Evolutionary conservation across 2,329 filamentous ascomycete species (phyloP).

Genomic region (Stemphylium vesicarium): DNA sequence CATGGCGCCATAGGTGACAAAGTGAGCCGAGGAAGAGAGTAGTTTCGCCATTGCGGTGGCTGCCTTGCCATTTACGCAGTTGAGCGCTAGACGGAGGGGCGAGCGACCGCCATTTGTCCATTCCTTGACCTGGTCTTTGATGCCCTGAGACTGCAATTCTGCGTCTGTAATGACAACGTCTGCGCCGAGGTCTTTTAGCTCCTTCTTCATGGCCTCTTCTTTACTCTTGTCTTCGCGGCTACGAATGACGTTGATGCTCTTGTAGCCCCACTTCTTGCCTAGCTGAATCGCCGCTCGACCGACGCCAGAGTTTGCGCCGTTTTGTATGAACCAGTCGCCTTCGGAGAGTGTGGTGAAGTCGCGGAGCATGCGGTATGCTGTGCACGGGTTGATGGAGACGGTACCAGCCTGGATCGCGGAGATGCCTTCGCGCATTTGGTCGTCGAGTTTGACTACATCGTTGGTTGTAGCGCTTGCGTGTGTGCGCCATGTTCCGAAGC

Average conservation of each 20-base stretch:
- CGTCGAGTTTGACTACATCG: constrained; percentile 71
- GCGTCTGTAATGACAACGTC: constrained; percentile 68
- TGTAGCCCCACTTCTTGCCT: constrained; percentile 81
- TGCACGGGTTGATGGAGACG: constrained; percentile 90
- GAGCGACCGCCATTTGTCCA: constrained; percentile 76
- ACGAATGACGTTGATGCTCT: constrained; percentile 88
- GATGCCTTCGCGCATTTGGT: constrained; percentile 73
- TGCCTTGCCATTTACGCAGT: constrained; percentile 91
- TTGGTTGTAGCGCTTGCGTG: constrained; percentile 73
- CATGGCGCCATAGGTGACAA: constrained; percentile 98
- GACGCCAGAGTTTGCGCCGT: constrained; percentile 93
- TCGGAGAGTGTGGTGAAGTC: constrained; percentile 72
- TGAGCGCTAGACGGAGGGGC: constrained; percentile 77
- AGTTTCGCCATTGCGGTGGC: constrained; percentile 79
- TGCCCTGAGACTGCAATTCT: constrained; percentile 66
- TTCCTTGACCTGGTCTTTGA: constrained; percentile 65
- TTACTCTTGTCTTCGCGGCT: constrained; percentile 74
- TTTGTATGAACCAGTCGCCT: constrained; percentile 97
- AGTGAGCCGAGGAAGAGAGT: constrained; percentile 68
- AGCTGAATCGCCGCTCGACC: constrained; percentile 91
- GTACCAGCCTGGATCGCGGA: constrained; percentile 82
- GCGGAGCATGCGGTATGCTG: constrained; percentile 89
- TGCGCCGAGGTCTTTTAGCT: constrained; percentile 67
- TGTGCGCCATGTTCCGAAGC: constrained; percentile 94
- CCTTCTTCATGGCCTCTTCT: constrained; percentile 69